Percentiles rank a stretch among this genome's conserved stretches.
phyloP scores from a whole-genome alignment of 1,284 basidiomycete species.

The Austropuccinia psidii region DNA sequence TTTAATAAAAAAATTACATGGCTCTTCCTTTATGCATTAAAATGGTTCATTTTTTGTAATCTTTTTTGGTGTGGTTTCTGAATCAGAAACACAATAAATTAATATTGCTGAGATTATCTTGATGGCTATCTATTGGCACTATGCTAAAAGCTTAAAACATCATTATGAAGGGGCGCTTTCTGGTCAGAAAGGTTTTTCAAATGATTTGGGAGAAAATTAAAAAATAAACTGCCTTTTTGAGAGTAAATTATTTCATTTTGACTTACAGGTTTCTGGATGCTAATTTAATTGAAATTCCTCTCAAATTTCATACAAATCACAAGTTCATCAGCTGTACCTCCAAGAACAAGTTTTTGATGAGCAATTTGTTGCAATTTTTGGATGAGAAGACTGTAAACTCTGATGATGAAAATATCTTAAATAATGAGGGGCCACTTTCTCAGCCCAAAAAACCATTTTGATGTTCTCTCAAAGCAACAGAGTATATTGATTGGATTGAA shows the following conservation, averaged over 20 bases:
- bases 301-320: slow-evolving; percentile 33
- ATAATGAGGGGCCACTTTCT: background rate
- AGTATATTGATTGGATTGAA: slow-evolving; percentile 29
- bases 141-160: slow-evolving; percentile 1
- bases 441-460: slow-evolving; percentile 11
- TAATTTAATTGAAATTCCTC: no score
- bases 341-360: slow-evolving; percentile 19
- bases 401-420: background rate
- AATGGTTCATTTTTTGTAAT: no score
- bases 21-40: no score
- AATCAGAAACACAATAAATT: background rate
- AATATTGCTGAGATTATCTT: slow-evolving; percentile 5
- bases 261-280: no score
- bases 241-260: no score
- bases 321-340: slow-evolving; percentile 20
- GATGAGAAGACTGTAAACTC: slow-evolving; percentile 23
- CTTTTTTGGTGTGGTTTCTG: background rate
- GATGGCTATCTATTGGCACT: slow-evolving; percentile 21
- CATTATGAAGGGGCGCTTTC: slow-evolving; percentile 1
- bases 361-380: slow-evolving; percentile 6
- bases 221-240: background rate
- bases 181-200: background rate
- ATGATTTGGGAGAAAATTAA: slow-evolving; percentile 20
- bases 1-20: no score
- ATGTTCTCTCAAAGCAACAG: slow-evolving; percentile 7